Evolutionary conservation across 768 basidiomycete species (phyloP), one percentile per base, ranked within the genome.

Genomic region (Kwoniella newhampshirensis): DNA sequence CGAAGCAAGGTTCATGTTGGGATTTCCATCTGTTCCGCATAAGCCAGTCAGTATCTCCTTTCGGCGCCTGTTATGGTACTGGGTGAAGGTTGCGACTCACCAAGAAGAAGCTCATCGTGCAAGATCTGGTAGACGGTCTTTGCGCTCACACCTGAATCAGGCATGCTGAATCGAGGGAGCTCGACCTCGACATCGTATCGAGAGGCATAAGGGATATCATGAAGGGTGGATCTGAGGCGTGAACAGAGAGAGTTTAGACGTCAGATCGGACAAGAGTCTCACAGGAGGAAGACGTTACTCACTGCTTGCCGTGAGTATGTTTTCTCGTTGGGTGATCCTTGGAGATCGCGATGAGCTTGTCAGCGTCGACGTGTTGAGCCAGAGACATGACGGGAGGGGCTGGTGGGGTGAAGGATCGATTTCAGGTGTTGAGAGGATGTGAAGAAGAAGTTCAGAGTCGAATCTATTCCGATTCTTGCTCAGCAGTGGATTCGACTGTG

Each of bases 1-100:
- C 51, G 84, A 84, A 0, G 85, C 85, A 13, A 87, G 78, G 73
- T 86, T 86, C 74, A 85, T 81, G 27, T 78, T 75, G 11, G 84
- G 82, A 26, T 78, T 75, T 12, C 84, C 84, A 55, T 84, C 83
- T 68, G 37, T 12, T 21, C 30, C 6, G 20, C 20, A 26, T 53
- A 30, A 57, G 61, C 25, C n/a, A 55, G 47, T 41, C 45, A 52
- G 45, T 20, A 12, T 15, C n/a, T n/a, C n/a, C n/a, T n/a, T n/a
- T n/a, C n/a, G n/a, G n/a, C n/a, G n/a, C n/a, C n/a, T n/a, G 28
- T 26, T 46, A 4, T 12, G 28, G 11, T 30, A 30, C n/a, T 30
- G 25, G 1, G 25, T n/a, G 6, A 17, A 2, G 54, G 15, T 9
- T 7, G 23, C 26, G 11, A 64, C 68, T 51, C 12, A 73, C 71